phyloP scores from a whole-genome alignment of 139 green algal species.

The Coccomyxa sp. region DNA sequence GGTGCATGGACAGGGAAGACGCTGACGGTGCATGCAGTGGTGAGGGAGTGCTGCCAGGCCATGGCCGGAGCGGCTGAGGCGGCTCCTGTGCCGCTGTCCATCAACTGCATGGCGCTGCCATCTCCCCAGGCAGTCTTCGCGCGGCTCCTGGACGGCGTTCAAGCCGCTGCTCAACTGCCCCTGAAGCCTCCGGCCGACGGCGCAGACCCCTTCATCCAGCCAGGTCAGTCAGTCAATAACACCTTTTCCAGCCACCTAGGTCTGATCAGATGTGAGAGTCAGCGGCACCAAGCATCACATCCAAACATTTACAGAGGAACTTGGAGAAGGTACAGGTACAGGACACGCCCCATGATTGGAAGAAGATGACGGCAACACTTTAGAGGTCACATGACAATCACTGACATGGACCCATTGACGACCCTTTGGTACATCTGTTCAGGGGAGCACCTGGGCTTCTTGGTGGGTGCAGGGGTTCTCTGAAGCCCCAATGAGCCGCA shows the following conservation, averaged over 20 bases:
- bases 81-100: constrained; percentile 38
- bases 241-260: constrained; percentile 5
- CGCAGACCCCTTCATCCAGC: background rate
- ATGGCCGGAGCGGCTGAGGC: background rate
- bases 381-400: background rate
- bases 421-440: too few species aligned
- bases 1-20: constrained; percentile 21
- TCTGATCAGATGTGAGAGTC: background rate
- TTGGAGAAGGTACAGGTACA: background rate
- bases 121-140: constrained; percentile 17
- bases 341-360: background rate
- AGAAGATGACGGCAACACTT: background rate
- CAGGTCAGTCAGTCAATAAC: background rate
- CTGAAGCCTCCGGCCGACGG: background rate
- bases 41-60: constrained; percentile 13
- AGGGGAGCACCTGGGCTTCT: too few species aligned
- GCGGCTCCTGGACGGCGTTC: constrained; percentile 12
- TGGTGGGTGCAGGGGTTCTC: too few species aligned
- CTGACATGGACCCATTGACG: too few species aligned
- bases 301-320: background rate
- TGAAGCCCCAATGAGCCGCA: too few species aligned
- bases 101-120: constrained; percentile 57
- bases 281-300: too few species aligned
- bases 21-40: constrained; percentile 38
- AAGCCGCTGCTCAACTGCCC: background rate